Conservation (phyloP, 345 rosid species). For the Camelina hispida region DNA sequence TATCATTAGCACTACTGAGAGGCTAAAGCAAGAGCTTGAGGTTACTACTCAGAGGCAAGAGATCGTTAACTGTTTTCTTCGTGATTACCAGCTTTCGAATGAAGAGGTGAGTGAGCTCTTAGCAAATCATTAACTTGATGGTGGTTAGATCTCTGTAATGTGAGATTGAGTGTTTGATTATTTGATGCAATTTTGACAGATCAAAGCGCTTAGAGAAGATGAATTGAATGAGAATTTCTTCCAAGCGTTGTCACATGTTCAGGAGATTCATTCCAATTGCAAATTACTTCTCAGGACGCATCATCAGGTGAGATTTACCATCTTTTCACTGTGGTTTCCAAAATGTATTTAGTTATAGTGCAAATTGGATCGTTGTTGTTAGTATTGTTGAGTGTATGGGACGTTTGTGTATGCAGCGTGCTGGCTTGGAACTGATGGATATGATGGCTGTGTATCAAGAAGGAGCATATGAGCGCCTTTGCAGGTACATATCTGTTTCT, state of each 20-base stretch:
- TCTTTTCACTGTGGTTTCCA: neutral
- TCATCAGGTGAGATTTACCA: constrained; percentile 68
- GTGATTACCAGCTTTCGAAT: constrained; percentile 89
- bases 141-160: constrained; percentile 21
- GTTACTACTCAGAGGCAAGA: constrained; percentile 90
- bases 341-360: neutral
- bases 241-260: constrained; percentile 93
- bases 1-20: constrained; percentile 89
- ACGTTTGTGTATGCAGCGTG: constrained; percentile 63
- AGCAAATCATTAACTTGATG: neutral
- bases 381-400: constrained; percentile 25
- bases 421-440: constrained; percentile 99
- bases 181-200: constrained; percentile 50
- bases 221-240: constrained; percentile 83
- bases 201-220: constrained; percentile 86
- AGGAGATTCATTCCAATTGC: constrained; percentile 96
- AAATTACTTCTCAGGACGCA: constrained; percentile 91
- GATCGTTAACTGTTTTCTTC: constrained; percentile 91
- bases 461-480: constrained; percentile 98
- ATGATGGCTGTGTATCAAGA: constrained; percentile 99
- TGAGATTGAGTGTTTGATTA: constrained; percentile 11
- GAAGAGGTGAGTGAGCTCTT: constrained; percentile 70
- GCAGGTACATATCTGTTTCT: constrained; percentile 64
- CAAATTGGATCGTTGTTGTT: constrained; percentile 4
- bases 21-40: constrained; percentile 90